A percentile compares a stretch with the other conserved stretches of the same genome.
Evolutionary conservation across 2,329 filamentous ascomycete genomes (phyloP).

Genomic region (Elsinoe batatas): DNA sequence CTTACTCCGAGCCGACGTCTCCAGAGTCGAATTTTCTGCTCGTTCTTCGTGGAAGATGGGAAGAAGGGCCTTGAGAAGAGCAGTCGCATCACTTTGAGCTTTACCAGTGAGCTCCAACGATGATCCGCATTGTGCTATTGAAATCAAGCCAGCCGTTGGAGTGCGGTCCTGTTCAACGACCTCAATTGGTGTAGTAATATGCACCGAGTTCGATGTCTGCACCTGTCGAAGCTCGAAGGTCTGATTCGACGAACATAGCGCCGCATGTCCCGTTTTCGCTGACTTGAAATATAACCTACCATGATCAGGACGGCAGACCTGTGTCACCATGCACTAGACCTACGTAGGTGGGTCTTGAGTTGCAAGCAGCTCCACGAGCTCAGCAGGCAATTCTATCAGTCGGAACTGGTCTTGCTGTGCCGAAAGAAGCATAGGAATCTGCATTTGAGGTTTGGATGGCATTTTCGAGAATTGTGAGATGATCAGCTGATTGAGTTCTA

Average conservation of each 20-base stretch:
- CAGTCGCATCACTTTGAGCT: slow-evolving; percentile 26
- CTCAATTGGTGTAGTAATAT: slow-evolving; percentile 38
- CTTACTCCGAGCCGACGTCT: slow-evolving; percentile 14
- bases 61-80: slow-evolving; percentile 29
- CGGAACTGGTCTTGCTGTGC: slow-evolving; percentile 45
- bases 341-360: slow-evolving; percentile 37
- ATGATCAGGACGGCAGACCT: not conserved
- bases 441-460: slow-evolving; percentile 34
- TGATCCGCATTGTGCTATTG: slow-evolving; percentile 35
- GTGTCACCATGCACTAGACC: slow-evolving; percentile 13
- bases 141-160: slow-evolving; percentile 28
- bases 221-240: slow-evolving; percentile 55
- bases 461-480: slow-evolving; percentile 23
- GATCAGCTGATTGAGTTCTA: too few species aligned
- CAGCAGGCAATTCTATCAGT: slow-evolving; percentile 51
- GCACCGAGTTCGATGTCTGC: slow-evolving; percentile 55
- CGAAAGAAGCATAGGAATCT: slow-evolving; percentile 35
- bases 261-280: slow-evolving; percentile 24
- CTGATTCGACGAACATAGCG: slow-evolving; percentile 48
- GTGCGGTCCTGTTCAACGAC: slow-evolving; percentile 16
- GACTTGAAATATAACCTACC: slow-evolving; percentile 34
- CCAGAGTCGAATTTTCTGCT: not conserved
- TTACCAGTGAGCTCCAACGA: slow-evolving; percentile 33
- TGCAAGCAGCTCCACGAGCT: slow-evolving; percentile 45
- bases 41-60: slow-evolving; percentile 28